Evolutionary conservation across 192 early-diverging fungal species (phyloP), one percentile per base, ranked within the genome.

Genomic region (Coemansia sp.): DNA sequence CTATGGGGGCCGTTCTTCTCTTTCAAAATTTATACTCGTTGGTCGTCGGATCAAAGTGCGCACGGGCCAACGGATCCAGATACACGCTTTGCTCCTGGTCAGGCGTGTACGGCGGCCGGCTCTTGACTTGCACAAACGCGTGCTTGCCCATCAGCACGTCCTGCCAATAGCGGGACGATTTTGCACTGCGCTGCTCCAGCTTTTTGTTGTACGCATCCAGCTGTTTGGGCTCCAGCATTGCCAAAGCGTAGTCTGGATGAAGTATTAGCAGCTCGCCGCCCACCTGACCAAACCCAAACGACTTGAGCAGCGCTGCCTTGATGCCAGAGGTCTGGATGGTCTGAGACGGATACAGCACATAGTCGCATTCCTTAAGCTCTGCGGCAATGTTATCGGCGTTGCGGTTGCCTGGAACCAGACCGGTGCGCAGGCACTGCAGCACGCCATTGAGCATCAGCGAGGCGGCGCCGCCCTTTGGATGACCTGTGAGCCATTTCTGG

Each of bases 381-480:
- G 80, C 81, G 47, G n/a, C 56, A 48, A 71, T 65, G 54, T 61
- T 71, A 30, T 71, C 69, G 3, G 64, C 64, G 59, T 97, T 93
- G 58, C 92, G 88, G 82, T 96, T 96, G 49, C 94, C 94, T 11
- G 94, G 92, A 35, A 95, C 80, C 35, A 92, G 72, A 60, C 94
- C 92, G 16, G 88, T 90, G 51, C 89, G 85, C 31, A 95, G 80
- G 40, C 85, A 71, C 69, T 97, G 91, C 31, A 97, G 62, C 25
- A 90, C 81, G 52, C 92, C 92, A 77, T 93, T 97, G 59, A 91
- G 84, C 94, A 96, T 96, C 86, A 91, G 94, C 16, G 89, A 88
- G 29, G 94, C 92, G 30, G 92, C 94, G 23, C 90, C 85, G 55
- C 89, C 94, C 86, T 95, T 96, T 48, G 94, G 89, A 25, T 73